Percentiles rank a stretch among this genome's conserved stretches.
phyloP scores from a whole-genome alignment of 176 grass and related monocot genomes.

The Canna indica region DNA sequence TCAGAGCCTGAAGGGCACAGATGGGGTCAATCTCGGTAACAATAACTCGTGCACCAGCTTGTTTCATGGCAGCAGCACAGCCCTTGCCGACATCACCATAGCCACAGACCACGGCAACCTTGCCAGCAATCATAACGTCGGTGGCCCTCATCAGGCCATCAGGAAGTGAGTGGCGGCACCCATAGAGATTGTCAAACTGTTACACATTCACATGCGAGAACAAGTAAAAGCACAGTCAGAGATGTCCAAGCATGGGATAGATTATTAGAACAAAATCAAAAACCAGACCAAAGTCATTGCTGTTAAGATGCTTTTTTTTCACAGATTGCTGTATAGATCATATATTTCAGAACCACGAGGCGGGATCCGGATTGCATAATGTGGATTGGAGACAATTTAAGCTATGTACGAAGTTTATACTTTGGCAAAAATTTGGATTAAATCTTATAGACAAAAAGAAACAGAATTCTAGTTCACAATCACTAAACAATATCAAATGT shows the following conservation, averaged over 20 bases:
- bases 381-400: no score
- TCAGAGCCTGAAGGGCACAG: slow-evolving; percentile 92
- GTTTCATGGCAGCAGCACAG: slow-evolving; percentile 82
- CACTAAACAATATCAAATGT: not conserved
- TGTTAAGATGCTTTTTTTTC: no score
- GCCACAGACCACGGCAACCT: slow-evolving; percentile 81
- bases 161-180: slow-evolving; percentile 93
- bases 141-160: slow-evolving; percentile 98
- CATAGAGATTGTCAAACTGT: slow-evolving; percentile 98
- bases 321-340: no score
- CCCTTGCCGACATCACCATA: slow-evolving; percentile 99
- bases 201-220: not conserved
- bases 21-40: slow-evolving; percentile 97
- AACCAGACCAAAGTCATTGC: no score
- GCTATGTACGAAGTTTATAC: no score
- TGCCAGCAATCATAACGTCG: slow-evolving; percentile 95
- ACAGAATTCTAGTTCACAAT: not conserved
- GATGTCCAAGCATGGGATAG: no score
- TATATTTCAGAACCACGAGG: no score
- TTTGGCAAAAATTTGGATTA: not conserved
- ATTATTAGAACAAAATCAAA: no score
- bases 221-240: slow-evolving; percentile 6
- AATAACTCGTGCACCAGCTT: slow-evolving; percentile 89
- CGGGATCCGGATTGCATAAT: no score
- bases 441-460: not conserved